phyloP scores from a whole-genome alignment of 352 stramenopile genomes.

The Phytophthora cactorum region DNA sequence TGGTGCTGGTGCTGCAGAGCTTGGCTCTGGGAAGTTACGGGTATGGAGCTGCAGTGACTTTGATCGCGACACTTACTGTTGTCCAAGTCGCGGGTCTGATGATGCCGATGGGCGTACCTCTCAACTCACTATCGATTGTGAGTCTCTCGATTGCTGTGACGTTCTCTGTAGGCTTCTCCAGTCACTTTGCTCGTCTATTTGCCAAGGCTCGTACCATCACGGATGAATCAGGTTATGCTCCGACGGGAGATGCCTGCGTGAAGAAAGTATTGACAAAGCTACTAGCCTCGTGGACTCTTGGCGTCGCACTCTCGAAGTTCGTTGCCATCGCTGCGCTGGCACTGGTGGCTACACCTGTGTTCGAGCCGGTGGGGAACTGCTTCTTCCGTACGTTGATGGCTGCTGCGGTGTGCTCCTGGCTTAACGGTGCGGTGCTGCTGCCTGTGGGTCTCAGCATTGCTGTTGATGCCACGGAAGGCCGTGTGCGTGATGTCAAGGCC shows the following conservation, averaged over 20 bases:
- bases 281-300: conserved; percentile 45
- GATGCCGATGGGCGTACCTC: conserved; percentile 58
- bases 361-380: conserved; percentile 43
- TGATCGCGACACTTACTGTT: conserved; percentile 54
- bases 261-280: conserved; percentile 49
- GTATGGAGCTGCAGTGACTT: conserved; percentile 54
- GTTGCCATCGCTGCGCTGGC: conserved; percentile 48
- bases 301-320: conserved; percentile 48
- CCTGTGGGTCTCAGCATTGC: conserved; percentile 54
- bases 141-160: conserved; percentile 79
- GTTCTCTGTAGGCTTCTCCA: conserved; percentile 82
- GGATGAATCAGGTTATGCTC: conserved; percentile 26
- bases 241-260: conserved; percentile 38
- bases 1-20: conserved; percentile 58
- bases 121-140: conserved; percentile 87
- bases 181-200: conserved; percentile 78
- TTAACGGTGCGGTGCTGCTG: conserved; percentile 44
- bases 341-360: conserved; percentile 42
- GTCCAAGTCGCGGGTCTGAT: conserved; percentile 71
- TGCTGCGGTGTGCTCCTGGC: conserved; percentile 40
- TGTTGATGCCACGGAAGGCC: conserved; percentile 48
- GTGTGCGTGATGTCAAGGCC: conserved; percentile 40
- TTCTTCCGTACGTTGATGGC: conserved; percentile 57
- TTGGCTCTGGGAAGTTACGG: conserved; percentile 55
- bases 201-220: conserved; percentile 40